These are phyloP conservation scores for Massariosphaeria phaeospora DNA, from an alignment of 495 filamentous ascomycete species.

Conservation along the genomic window DNA sequence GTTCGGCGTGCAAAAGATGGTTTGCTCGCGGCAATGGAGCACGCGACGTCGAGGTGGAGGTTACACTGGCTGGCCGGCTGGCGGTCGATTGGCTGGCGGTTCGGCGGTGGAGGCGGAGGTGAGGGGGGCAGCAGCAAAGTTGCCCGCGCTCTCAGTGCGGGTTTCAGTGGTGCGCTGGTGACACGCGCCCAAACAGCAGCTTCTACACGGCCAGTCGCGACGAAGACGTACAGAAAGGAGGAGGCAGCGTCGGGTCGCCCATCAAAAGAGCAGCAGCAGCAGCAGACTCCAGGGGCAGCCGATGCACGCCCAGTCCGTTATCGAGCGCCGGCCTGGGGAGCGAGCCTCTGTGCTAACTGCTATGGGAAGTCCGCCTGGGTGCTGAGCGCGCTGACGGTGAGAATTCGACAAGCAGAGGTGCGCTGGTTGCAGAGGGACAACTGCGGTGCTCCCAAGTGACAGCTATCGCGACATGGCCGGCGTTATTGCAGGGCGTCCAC, in stretches of 20 bases:
- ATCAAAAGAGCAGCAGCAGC: no score
- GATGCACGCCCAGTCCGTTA: background rate
- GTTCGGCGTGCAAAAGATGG: conserved; percentile 16
- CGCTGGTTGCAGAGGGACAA: no score
- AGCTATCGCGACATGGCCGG: no score
- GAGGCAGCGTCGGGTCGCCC: no score
- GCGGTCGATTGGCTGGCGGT: conserved; percentile 13
- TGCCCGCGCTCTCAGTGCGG: background rate
- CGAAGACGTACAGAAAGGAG: background rate
- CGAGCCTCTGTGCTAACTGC: background rate
- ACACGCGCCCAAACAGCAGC: background rate
- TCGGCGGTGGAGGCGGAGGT: background rate
- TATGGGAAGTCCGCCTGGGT: background rate
- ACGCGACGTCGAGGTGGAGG: conserved; percentile 17
- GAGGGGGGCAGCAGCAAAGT: background rate
- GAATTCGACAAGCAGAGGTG: background rate
- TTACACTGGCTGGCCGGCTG: background rate
- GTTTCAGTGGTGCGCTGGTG: background rate
- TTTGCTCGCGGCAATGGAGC: background rate
- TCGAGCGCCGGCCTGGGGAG: background rate
- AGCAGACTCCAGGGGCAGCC: background rate
- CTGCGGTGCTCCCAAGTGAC: no score
- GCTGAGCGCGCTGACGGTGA: background rate
- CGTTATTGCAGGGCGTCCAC: background rate
- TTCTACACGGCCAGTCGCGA: background rate